A percentile compares a stretch with the other conserved stretches of the same genome.
Conservation (phyloP, 2,329 filamentous ascomycete genomes). For the Gnomoniopsis sp. region DNA sequence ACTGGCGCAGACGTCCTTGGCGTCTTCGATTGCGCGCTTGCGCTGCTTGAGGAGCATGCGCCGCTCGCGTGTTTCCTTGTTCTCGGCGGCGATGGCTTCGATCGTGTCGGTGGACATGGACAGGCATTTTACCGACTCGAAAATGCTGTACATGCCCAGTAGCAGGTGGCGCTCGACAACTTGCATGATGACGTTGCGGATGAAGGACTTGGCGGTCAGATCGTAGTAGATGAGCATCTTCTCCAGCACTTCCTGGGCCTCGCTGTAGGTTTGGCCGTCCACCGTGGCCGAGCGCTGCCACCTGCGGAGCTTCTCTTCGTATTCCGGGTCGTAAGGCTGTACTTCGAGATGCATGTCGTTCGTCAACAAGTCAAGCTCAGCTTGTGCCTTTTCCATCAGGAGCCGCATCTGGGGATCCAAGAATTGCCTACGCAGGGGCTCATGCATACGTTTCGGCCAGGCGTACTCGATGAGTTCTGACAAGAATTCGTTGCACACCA, state of each 20-base stretch:
- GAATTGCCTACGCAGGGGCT: constrained; percentile 46
- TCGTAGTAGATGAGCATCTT: constrained; percentile 57
- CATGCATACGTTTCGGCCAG: constrained; percentile 49
- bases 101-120: constrained; percentile 41
- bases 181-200: constrained; percentile 50
- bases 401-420: constrained; percentile 46
- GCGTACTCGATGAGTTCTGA: constrained; percentile 47
- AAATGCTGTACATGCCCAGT: constrained; percentile 48
- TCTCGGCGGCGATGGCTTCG: constrained; percentile 50
- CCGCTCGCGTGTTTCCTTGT: constrained; percentile 50
- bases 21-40: constrained; percentile 49
- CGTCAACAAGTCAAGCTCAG: constrained; percentile 42
- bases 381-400: constrained; percentile 43
- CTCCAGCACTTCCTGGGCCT: constrained; percentile 51
- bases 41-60: constrained; percentile 44
- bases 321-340: constrained; percentile 51
- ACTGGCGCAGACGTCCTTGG: constrained; percentile 45
- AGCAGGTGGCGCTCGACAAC: constrained; percentile 49
- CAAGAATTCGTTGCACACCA: constrained; percentile 53
- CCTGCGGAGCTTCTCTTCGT: constrained; percentile 45
- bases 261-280: constrained; percentile 40
- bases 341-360: constrained; percentile 52
- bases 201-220: constrained; percentile 49
- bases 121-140: constrained; percentile 50
- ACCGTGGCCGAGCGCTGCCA: constrained; percentile 44